phyloP scores from a whole-genome alignment of 768 basidiomycete species.

The Tephrocybe sp. region DNA sequence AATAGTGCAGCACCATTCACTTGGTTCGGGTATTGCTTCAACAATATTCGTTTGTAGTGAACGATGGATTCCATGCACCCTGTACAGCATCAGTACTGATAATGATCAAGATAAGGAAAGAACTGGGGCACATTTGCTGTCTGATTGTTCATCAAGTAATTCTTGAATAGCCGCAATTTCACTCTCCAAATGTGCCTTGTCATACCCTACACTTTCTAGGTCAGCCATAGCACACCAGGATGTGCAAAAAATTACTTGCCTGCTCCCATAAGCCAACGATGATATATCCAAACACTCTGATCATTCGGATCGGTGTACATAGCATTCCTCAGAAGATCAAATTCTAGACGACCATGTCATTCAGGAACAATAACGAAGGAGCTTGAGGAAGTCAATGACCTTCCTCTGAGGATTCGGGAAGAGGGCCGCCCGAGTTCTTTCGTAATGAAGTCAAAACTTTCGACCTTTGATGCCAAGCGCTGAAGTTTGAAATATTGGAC shows the following conservation, averaged over 20 bases:
- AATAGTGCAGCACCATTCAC: slow-evolving; percentile 5
- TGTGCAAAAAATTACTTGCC: slow-evolving; percentile 41
- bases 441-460: slow-evolving; percentile 72
- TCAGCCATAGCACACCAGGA: background rate
- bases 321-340: slow-evolving; percentile 88
- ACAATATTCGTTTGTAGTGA: slow-evolving; percentile 72
- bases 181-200: slow-evolving; percentile 54
- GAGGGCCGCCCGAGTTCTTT: slow-evolving; percentile 52
- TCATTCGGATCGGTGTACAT: slow-evolving; percentile 96
- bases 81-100: slow-evolving; percentile 27
- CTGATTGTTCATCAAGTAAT: slow-evolving; percentile 83
- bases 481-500: slow-evolving; percentile 94
- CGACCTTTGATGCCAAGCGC: slow-evolving; percentile 97
- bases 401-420: slow-evolving; percentile 57
- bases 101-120: background rate
- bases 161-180: slow-evolving; percentile 83
- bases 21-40: slow-evolving; percentile 40
- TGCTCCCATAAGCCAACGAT: slow-evolving; percentile 90
- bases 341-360: slow-evolving; percentile 53
- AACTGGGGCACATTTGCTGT: slow-evolving; percentile 76
- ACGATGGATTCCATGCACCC: slow-evolving; percentile 96
- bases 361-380: background rate
- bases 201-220: slow-evolving; percentile 44
- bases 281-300: slow-evolving; percentile 98
- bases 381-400: slow-evolving; percentile 38